Conservation (phyloP, 2,329 filamentous ascomycete genomes). For the Diaporthe destruens region DNA sequence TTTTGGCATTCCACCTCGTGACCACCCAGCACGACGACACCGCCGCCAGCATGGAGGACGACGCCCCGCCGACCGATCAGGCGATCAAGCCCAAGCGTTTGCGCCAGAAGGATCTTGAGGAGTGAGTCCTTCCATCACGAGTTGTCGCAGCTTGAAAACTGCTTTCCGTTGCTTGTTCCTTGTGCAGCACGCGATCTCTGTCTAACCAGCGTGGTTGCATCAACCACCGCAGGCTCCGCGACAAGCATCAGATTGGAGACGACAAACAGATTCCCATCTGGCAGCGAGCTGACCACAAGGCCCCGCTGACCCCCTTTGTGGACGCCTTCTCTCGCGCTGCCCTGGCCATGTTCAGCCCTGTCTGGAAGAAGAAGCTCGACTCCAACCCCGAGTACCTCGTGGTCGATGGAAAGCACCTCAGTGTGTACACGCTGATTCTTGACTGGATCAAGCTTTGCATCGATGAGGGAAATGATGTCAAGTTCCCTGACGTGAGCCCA, state of each 20-base stretch:
- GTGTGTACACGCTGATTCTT: slow-evolving; percentile 34
- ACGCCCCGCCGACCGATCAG: neutral
- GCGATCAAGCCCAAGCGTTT: slow-evolving; percentile 35
- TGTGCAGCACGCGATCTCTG: neutral
- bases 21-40: neutral
- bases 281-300: slow-evolving; percentile 13
- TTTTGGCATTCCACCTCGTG: neutral
- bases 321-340: slow-evolving; percentile 32
- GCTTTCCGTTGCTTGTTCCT: neutral
- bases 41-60: slow-evolving; percentile 2
- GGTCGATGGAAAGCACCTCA: slow-evolving; percentile 27
- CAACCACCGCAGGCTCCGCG: slow-evolving; percentile 21
- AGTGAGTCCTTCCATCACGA: slow-evolving; percentile 33
- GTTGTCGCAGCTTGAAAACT: neutral
- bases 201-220: neutral
- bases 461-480: slow-evolving; percentile 41
- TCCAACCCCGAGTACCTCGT: slow-evolving; percentile 6
- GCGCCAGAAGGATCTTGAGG: slow-evolving; percentile 38
- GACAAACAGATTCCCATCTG: slow-evolving; percentile 38
- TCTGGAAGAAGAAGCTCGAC: slow-evolving; percentile 39
- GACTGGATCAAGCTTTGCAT: slow-evolving; percentile 40
- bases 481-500: slow-evolving; percentile 36
- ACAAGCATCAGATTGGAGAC: slow-evolving; percentile 24
- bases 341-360: slow-evolving; percentile 27
- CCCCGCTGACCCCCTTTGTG: slow-evolving; percentile 17